A percentile compares a stretch with the other conserved stretches of the same genome.
Conservation (phyloP, 2,329 filamentous ascomycete genomes). For the Epicoccum nigrum region DNA sequence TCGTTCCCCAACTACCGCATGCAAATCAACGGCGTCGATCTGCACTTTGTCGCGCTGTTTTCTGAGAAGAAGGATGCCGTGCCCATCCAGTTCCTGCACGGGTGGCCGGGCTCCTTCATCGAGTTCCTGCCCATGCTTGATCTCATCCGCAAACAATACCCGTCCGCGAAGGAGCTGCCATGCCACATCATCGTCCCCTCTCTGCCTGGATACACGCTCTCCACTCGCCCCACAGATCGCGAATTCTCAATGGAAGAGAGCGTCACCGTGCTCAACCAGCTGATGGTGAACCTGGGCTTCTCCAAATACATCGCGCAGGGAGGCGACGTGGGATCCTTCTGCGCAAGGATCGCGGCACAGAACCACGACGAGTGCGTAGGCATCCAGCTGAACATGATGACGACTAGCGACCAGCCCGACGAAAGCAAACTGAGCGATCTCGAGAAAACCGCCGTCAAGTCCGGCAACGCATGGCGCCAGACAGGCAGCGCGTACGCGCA, state of each 20-base stretch:
- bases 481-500: constrained; percentile 58
- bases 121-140: constrained; percentile 63
- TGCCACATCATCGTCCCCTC: constrained; percentile 65
- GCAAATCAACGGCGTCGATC: constrained; percentile 51
- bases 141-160: constrained; percentile 55
- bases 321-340: constrained; percentile 61
- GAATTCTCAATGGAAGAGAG: constrained; percentile 52
- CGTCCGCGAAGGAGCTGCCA: constrained; percentile 55
- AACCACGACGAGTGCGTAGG: constrained; percentile 57
- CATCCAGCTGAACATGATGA: constrained; percentile 40
- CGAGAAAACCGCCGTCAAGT: constrained; percentile 27
- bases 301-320: constrained; percentile 62
- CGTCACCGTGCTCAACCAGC: constrained; percentile 55
- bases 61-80: constrained; percentile 59
- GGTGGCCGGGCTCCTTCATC: constrained; percentile 62
- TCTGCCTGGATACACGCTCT: constrained; percentile 62
- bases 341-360: constrained; percentile 50
- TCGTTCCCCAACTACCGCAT: constrained; percentile 60
- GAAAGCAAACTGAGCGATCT: constrained; percentile 18
- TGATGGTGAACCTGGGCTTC: constrained; percentile 64
- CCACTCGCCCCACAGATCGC: constrained; percentile 53
- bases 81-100: constrained; percentile 61
- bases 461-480: constrained; percentile 41
- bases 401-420: constrained; percentile 18
- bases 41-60: constrained; percentile 64